Evolutionary conservation across 2,329 filamentous ascomycete species (phyloP).

Genomic region (Aureobasidium sp.): DNA sequence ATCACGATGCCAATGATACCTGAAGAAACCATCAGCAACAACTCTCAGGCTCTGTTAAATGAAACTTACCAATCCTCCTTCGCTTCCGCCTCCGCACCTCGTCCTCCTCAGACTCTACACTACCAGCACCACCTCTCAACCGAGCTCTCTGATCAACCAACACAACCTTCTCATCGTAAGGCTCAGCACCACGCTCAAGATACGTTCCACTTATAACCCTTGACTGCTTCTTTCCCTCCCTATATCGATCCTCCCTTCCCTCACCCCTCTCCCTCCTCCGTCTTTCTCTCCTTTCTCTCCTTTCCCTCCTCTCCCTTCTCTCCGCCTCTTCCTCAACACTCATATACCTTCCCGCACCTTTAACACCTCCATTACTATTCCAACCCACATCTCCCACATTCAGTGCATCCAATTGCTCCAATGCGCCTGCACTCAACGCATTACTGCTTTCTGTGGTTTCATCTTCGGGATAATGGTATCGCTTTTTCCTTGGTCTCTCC

Average conservation of each 20-base stretch:
- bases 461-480: background rate
- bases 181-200: conserved; percentile 32
- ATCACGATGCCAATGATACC: conserved; percentile 27
- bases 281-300: conserved; percentile 29
- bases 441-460: conserved; percentile 15
- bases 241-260: conserved; percentile 14
- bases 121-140: conserved; percentile 33
- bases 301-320: conserved; percentile 9
- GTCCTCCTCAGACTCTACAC: conserved; percentile 24
- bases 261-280: conserved; percentile 33
- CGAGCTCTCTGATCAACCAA: conserved; percentile 32
- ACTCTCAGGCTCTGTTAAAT: background rate
- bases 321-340: conserved; percentile 10
- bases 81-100: conserved; percentile 33
- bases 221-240: conserved; percentile 17
- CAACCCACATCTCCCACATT: conserved; percentile 13
- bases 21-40: conserved; percentile 14
- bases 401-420: conserved; percentile 54
- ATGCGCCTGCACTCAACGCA: conserved; percentile 45
- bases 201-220: conserved; percentile 39
- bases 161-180: conserved; percentile 30
- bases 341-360: background rate
- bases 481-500: background rate
- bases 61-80: conserved; percentile 52
- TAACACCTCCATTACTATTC: conserved; percentile 8